These are phyloP conservation scores for Suillus ampliporus DNA, from an alignment of 768 basidiomycete species.

Conservation along the genomic window DNA sequence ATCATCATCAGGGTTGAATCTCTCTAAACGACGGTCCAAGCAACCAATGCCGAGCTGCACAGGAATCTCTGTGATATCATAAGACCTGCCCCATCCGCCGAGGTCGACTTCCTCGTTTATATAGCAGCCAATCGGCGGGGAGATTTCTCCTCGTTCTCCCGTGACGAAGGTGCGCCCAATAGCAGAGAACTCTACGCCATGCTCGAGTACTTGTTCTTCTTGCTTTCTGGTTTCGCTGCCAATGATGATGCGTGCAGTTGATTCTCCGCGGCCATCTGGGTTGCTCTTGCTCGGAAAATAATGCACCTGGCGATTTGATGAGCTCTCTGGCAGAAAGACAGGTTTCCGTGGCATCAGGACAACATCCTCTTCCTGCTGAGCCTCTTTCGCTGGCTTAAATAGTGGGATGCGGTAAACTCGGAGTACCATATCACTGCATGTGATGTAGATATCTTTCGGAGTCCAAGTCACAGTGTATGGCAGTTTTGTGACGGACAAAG, in stretches of 20 bases:
- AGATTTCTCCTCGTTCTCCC: not conserved
- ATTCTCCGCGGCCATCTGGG: not conserved
- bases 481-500: conserved; percentile 24
- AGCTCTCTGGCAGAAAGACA: conserved; percentile 29
- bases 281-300: conserved; percentile 24
- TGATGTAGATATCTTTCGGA: conserved; percentile 28
- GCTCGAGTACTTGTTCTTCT: not conserved
- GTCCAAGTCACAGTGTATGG: conserved; percentile 37
- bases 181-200: not conserved
- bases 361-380: not conserved
- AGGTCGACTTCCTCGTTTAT: conserved; percentile 23
- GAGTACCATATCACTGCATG: conserved; percentile 21
- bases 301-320: conserved; percentile 24
- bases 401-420: conserved; percentile 27
- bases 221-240: not conserved
- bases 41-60: conserved; percentile 26
- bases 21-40: conserved; percentile 30
- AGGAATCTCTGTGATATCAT: conserved; percentile 16
- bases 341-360: conserved; percentile 23
- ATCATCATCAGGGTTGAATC: conserved; percentile 27
- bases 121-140: conserved; percentile 23
- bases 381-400: conserved; percentile 18
- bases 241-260: not conserved
- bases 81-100: conserved; percentile 28
- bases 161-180: not conserved